Conservation (phyloP, 371 early-diverging fungal species). For the Actinomortierella ambigua region DNA sequence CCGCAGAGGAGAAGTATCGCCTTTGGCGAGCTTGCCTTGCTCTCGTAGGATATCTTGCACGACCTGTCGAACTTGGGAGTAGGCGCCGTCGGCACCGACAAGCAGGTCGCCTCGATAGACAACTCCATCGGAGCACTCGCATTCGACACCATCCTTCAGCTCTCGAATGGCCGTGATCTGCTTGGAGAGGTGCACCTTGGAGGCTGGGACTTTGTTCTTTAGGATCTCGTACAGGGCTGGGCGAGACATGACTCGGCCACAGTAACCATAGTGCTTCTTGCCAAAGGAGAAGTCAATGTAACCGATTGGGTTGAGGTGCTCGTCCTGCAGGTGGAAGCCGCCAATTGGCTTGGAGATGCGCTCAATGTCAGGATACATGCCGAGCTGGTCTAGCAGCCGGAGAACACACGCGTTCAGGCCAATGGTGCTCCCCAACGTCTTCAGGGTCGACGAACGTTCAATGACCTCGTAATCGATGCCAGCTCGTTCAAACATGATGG, state of each 20-base stretch:
- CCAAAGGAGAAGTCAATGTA: slow-evolving; percentile 33
- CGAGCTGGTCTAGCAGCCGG: slow-evolving; percentile 40
- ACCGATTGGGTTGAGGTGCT: slow-evolving; percentile 24
- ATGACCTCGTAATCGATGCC: slow-evolving; percentile 23
- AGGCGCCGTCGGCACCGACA: slow-evolving; percentile 38
- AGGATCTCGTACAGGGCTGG: slow-evolving; percentile 32
- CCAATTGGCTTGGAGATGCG: slow-evolving; percentile 37
- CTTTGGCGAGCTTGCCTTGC: slow-evolving; percentile 5
- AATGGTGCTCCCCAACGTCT: slow-evolving; percentile 28
- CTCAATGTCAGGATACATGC: slow-evolving; percentile 18
- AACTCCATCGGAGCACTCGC: slow-evolving; percentile 18
- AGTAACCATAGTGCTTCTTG: slow-evolving; percentile 33
- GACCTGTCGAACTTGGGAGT: slow-evolving; percentile 23
- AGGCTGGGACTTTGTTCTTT: slow-evolving; percentile 15
- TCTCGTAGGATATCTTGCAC: slow-evolving; percentile 11
- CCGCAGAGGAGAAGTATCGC: slow-evolving; percentile 12
- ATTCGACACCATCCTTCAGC: slow-evolving; percentile 12
- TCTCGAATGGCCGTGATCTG: slow-evolving; percentile 17
- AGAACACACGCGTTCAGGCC: slow-evolving; percentile 34
- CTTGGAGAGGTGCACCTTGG: slow-evolving; percentile 16
- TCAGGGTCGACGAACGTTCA: slow-evolving; percentile 24
- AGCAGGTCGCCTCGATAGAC: slow-evolving; percentile 23
- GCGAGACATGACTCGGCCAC: slow-evolving; percentile 30
- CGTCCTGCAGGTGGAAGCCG: slow-evolving; percentile 23
- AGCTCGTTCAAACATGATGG: slow-evolving; percentile 36